Conservation (phyloP, 2,329 filamentous ascomycete genomes). For the Orbilia oligospora region DNA sequence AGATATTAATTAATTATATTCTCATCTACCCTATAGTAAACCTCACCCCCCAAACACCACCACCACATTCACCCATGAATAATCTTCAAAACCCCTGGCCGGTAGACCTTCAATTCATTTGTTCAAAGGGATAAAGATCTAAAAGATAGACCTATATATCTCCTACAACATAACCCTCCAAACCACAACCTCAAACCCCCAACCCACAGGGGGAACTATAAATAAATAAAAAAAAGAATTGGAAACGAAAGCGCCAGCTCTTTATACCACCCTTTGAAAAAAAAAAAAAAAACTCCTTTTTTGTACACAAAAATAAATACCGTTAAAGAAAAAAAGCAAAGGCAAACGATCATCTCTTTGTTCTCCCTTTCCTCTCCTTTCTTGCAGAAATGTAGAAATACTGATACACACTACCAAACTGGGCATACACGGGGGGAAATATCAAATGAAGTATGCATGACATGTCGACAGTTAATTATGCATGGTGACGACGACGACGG, state of each 20-base stretch:
- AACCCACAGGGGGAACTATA: no score
- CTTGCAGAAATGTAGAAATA: neutral
- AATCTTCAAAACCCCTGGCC: no score
- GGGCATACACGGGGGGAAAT: neutral
- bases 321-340: constrained; percentile 2
- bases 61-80: no score
- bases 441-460: neutral
- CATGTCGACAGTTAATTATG: neutral
- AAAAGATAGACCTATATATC: no score
- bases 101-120: no score
- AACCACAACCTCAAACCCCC: neutral
- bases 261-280: constrained; percentile 16
- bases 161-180: no score
- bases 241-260: constrained; percentile 14
- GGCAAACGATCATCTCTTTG: neutral
- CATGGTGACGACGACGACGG: neutral
- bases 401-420: neutral
- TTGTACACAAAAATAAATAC: constrained; percentile 30
- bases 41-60: no score
- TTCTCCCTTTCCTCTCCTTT: neutral
- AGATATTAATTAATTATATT: no score
- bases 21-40: no score
- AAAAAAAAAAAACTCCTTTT: constrained; percentile 24
- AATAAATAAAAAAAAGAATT: neutral
- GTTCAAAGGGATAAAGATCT: no score